Evolutionary conservation across 73 alveolate species (phyloP).

Genomic region (Paramecium octaurelia): DNA sequence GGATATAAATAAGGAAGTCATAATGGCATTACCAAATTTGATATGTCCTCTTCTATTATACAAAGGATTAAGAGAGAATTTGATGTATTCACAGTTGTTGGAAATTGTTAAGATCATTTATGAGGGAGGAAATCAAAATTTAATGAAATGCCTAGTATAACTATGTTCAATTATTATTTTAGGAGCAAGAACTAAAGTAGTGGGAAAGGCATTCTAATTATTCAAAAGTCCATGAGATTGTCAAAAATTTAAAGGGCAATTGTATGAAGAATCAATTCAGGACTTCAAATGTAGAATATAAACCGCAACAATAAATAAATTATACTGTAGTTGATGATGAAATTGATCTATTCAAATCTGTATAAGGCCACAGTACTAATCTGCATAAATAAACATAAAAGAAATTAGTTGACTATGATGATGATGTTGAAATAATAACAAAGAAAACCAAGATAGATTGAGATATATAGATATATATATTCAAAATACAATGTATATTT

Average conservation of each 20-base stretch:
- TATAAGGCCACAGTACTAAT: neutral
- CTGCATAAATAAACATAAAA: neutral
- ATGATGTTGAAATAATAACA: neutral
- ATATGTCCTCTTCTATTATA: neutral
- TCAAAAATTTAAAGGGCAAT: neutral
- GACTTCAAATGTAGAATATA: neutral
- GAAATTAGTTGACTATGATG: conserved; percentile 10
- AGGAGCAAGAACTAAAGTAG: neutral
- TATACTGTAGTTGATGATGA: neutral
- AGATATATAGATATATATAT: neutral
- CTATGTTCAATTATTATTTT: neutral
- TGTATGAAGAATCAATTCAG: neutral
- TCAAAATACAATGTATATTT: neutral
- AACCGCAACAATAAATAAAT: neutral
- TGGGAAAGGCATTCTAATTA: neutral
- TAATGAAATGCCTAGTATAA: neutral
- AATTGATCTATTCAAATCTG: neutral
- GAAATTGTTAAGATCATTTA: conserved; percentile 11
- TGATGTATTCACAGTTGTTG: neutral
- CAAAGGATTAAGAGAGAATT: neutral
- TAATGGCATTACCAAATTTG: neutral
- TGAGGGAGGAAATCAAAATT: neutral
- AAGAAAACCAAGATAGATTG: neutral
- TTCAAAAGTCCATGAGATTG: neutral
- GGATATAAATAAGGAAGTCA: neutral